Evolutionary conservation across 2,329 filamentous ascomycete species (phyloP), one percentile per base, ranked within the genome.

Genomic region (Coniochaeta pulveracea): DNA sequence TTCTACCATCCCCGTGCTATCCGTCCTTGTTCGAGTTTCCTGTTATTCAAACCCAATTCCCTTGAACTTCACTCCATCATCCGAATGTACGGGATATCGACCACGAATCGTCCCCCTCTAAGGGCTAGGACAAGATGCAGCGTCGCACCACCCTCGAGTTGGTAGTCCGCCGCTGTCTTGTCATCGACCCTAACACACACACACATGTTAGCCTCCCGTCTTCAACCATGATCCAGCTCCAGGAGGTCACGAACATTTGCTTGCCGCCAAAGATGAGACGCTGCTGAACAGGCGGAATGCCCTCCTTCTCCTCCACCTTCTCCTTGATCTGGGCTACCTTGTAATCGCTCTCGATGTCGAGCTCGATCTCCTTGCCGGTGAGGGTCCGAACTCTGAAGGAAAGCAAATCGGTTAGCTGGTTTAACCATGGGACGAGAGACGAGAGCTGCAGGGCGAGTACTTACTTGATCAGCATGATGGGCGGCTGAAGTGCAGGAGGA

Each of bases 261-360:
- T 98, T 98, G 51, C 91, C 91, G 34, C 89, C 86, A 54, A 81
- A 95, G 51, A 98, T 98, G 44, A 98, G 66, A 38, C 91, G 80
- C 62, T 98, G 91, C 63, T 98, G 91, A 12, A 91, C 86, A 1
- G 91, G 91, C 26, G 91, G 89, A 49, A 98, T 98, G 37, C 91
- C 91, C 56, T 96, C 91, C 64, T 96, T 96, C 67, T 98, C 91
- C 61, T 98, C 91, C 36, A 98, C 91, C 51, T 89, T 88, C 63
- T 96, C 91, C 71, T 98, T 98, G 70, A 98, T 96, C 57, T 88
- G 79, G 25, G 82, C 80, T 47, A 96, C 88, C 73, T 88, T 94
- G 72, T 93, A 93, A 52, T 85, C 80, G 34, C 76, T 70, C 67
- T 96, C 91, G 55, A 98, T 93, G 54, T 96, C 88, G 50, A 98